phyloP scores from a whole-genome alignment of 2,329 filamentous ascomycete species.

The Exophiala sideris region DNA sequence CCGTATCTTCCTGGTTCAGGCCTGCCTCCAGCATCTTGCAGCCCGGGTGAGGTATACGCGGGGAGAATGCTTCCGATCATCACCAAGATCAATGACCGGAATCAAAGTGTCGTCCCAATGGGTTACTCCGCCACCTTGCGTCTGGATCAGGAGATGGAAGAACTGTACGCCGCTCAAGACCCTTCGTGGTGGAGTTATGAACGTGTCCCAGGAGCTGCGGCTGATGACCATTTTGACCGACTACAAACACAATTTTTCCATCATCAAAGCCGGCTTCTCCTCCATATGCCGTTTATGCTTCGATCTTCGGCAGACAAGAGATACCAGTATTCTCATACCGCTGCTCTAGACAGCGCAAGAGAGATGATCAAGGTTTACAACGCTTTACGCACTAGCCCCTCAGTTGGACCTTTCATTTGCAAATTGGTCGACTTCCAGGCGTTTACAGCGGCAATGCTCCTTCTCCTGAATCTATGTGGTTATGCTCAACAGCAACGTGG shows the following conservation, averaged over 20 bases:
- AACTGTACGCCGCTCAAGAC: slow-evolving; percentile 32
- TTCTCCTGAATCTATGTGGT: slow-evolving; percentile 44
- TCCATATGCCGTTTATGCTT: slow-evolving; percentile 50
- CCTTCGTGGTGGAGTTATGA: slow-evolving; percentile 32
- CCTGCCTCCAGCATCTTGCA: slow-evolving; percentile 1
- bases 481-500: slow-evolving; percentile 31
- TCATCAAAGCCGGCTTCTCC: slow-evolving; percentile 37
- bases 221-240: slow-evolving; percentile 33
- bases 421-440: slow-evolving; percentile 49
- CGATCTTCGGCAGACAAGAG: slow-evolving; percentile 36
- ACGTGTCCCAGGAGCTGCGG: slow-evolving; percentile 22
- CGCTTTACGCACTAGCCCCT: slow-evolving; percentile 31
- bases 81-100: slow-evolving; percentile 42
- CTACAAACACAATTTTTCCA: slow-evolving; percentile 41
- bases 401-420: slow-evolving; percentile 38
- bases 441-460: slow-evolving; percentile 45
- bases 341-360: slow-evolving; percentile 42
- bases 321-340: slow-evolving; percentile 39
- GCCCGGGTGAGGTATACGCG: slow-evolving; percentile 32
- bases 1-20: slow-evolving; percentile 31
- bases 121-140: slow-evolving; percentile 39
- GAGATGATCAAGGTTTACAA: slow-evolving; percentile 41
- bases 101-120: slow-evolving; percentile 36
- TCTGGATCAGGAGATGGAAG: slow-evolving; percentile 42
- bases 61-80: slow-evolving; percentile 35